Evolutionary conservation across 345 rosid genomes (phyloP), one percentile per base, ranked within the genome.

Genomic region (Eutrema heterophyllum): DNA sequence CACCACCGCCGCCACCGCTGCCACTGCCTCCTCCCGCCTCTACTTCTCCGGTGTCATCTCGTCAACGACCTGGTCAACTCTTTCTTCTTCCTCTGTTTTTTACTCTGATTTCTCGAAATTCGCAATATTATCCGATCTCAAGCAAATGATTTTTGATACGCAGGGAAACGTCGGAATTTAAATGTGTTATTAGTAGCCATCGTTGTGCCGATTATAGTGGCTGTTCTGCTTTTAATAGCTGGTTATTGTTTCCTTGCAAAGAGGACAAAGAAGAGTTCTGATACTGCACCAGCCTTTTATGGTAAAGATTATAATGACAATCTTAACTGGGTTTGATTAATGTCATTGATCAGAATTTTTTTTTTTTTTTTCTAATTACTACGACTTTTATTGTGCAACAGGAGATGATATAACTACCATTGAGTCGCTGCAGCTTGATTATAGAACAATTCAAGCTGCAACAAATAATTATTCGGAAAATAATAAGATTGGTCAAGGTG

Each of bases 401-500:
- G 65, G 10, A 35, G 71, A 69, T 45, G 81, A 79, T 4, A 68
- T 80, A 33, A 55, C 78, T n/a, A 61, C 53, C 21, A 62, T n/a
- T 62, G 87, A 84, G 38, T 80, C 86, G 8, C 67, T 86, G 57
- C 86, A 87, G 59, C 68, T 62, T 18, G 85, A 82, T 59, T 61
- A 83, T 1, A 66, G n/a, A 11, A 66, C 79, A 7, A 70, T 87
- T 27, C 56, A 76, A 82, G 65, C 49, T 21, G 89, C 90, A 4
- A 83, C 88, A 16, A 44, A 81, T 14, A 46, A 78, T 14, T 85
- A 81, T 77, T 73, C 87, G 2, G 52, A 15, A 5, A 51, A 62
- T 7, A 84, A 85, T 48, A 83, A 79, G 67, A 74, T 87, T 21
- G 92, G 95, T 14, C 78, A 30, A 70, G 92, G 92, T 26, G 95